Evolutionary conservation across 2,329 filamentous ascomycete species (phyloP), one percentile per base, ranked within the genome.

Genomic region (Calonectria naviculata): DNA sequence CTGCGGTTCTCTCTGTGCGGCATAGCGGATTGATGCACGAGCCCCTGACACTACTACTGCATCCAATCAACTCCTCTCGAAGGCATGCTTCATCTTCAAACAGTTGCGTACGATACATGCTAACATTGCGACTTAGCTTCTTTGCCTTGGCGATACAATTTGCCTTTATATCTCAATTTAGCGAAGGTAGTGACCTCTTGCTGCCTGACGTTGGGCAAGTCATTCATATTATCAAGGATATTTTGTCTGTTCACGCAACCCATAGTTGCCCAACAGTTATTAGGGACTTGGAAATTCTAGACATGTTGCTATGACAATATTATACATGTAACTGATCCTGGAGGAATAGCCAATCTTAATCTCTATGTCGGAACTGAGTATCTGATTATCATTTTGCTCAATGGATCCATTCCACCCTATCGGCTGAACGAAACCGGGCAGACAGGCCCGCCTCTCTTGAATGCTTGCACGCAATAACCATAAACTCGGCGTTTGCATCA

Each of bases 31-130:
- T 74, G 1, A 21, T 75, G 1, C 44, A 71, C 17, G 65, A 74
- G 4, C 73, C 72, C 1, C 17, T 73, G 6, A 26, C 46, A 0
- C 21, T 74, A 4, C 13, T 75, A 1, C 21, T 73, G 5, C 72
- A 74, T 44, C 72, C 72, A 1, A 70, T 74, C 8, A 75, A 75
- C 19, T 67, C 72, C 4, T 74, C 72, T 21, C 34, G 72, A 52
- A 73, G 63, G 72, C 71, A 65, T 26, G 49, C 44, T 3, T 2
- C 28, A 5, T 8, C 3, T 6, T 17, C 3, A 24, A 36, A 10
- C 9, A 17, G 0, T 5, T n/a, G 19, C 4, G 5, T 36, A 10
- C 3, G 13, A 9, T 41, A 4, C 24, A 31, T 21, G 61, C 9
- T 7, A 3, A 6, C 5, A 13, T 13, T 47, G 15, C n/a, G n/a